These are phyloP conservation scores for Atalantia buxifolia DNA, from an alignment of 345 rosid species.

Conservation along the genomic window DNA sequence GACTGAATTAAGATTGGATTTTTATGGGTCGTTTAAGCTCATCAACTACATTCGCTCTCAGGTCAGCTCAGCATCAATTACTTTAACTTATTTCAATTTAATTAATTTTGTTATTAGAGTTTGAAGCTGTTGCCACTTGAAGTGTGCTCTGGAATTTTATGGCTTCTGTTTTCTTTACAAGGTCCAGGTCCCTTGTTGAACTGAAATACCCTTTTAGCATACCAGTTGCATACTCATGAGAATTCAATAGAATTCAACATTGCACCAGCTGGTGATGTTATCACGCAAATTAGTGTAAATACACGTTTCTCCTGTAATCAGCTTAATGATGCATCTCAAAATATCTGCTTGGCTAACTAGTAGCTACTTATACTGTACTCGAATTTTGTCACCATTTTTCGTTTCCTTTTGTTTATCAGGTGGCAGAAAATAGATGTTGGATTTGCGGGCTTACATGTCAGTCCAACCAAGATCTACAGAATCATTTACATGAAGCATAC, in stretches of 20 bases:
- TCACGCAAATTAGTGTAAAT: not conserved
- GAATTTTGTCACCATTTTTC: not conserved
- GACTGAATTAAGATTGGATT: slow-evolving; percentile 56
- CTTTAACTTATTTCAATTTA: not conserved
- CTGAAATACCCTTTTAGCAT: not conserved
- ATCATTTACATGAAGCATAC: slow-evolving; percentile 41
- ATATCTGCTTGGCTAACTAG: not conserved
- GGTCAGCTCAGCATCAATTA: slow-evolving; percentile 39
- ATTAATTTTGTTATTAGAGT: not conserved
- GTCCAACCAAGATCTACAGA: slow-evolving; percentile 40
- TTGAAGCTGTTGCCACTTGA: not conserved
- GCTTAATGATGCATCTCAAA: not conserved
- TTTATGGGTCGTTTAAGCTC: slow-evolving; percentile 76
- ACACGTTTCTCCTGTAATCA: not conserved
- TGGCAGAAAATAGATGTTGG: slow-evolving; percentile 75
- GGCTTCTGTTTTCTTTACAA: not conserved
- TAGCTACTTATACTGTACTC: not conserved
- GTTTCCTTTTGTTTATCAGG: slow-evolving; percentile 38
- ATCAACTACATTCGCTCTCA: slow-evolving; percentile 79
- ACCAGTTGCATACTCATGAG: not conserved
- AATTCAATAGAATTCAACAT: not conserved
- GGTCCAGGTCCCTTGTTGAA: not conserved
- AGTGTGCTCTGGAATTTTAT: not conserved
- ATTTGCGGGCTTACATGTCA: slow-evolving; percentile 44
- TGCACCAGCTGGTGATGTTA: not conserved